Conservation (phyloP, 192 early-diverging fungal genomes). For the Helicostylum pulchrum region DNA sequence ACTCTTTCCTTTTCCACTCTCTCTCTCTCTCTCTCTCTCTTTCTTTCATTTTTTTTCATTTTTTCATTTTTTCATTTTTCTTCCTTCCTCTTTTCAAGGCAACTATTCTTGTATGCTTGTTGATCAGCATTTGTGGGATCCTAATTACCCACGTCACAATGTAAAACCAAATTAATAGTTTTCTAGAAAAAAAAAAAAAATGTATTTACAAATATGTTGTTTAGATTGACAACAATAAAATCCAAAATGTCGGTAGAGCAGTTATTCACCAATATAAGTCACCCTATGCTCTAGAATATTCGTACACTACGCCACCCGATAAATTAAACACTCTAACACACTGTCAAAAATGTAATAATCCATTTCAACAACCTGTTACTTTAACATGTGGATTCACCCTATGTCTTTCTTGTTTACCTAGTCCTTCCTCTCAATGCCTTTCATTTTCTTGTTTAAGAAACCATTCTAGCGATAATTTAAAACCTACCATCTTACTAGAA, state of each 20-base stretch:
- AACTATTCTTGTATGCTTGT: no score
- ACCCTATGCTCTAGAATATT: no score
- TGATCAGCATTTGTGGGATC: no score
- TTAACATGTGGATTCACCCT: conserved; percentile 42
- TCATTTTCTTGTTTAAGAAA: conserved; percentile 19
- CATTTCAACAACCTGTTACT: conserved; percentile 31
- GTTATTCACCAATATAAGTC: no score
- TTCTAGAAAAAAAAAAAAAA: no score
- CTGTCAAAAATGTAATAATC: conserved; percentile 2
- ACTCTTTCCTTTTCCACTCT: no score
- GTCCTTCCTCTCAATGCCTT: conserved; percentile 4
- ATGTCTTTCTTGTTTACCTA: conserved; percentile 34
- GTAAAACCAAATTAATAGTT: no score
- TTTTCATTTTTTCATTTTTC: no score
- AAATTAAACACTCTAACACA: background rate
- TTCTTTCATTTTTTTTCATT: no score
- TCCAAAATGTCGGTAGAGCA: background rate
- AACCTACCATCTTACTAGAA: conserved; percentile 35
- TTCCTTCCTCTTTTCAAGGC: no score
- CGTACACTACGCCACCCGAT: background rate
- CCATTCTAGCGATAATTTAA: conserved; percentile 3
- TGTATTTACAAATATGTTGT: background rate
- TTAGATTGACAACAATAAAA: background rate
- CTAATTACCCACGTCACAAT: no score
- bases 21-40: no score